These are phyloP conservation scores for Epicoccum sorghinum DNA, from an alignment of 2,329 filamentous ascomycete species.

Conservation along the genomic window DNA sequence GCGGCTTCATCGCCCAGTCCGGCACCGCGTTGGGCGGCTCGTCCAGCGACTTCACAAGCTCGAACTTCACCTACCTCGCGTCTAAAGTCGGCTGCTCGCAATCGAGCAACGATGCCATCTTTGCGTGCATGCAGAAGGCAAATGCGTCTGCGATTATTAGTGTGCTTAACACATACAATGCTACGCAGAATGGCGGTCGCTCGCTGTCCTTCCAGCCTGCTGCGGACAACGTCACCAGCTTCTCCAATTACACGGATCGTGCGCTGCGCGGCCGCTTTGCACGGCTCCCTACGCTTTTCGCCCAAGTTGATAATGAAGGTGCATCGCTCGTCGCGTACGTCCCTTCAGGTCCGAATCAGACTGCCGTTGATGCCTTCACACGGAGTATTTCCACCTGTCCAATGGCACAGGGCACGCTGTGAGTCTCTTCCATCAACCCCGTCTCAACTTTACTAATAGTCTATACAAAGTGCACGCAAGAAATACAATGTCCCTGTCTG, in stretches of 20 bases:
- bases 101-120: conserved; percentile 24
- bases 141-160: conserved; percentile 39
- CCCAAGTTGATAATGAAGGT: conserved; percentile 24
- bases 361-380: conserved; percentile 29
- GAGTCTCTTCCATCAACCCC: not conserved
- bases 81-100: conserved; percentile 27
- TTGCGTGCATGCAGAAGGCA: conserved; percentile 46
- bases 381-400: conserved; percentile 23
- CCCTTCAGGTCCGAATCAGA: conserved; percentile 23
- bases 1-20: conserved; percentile 51
- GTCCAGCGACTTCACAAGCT: conserved; percentile 15
- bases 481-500: conserved; percentile 22
- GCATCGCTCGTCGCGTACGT: conserved; percentile 19
- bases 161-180: conserved; percentile 36
- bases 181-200: conserved; percentile 23
- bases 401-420: conserved; percentile 21
- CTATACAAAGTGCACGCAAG: conserved; percentile 17
- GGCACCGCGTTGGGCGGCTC: conserved; percentile 19
- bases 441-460: not conserved
- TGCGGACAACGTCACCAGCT: conserved; percentile 28
- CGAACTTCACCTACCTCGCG: conserved; percentile 34
- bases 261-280: conserved; percentile 25
- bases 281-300: conserved; percentile 22
- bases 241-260: conserved; percentile 33
- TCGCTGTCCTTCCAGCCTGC: conserved; percentile 35